phyloP scores from a whole-genome alignment of 192 early-diverging fungal species.

The Diversispora epigaea region DNA sequence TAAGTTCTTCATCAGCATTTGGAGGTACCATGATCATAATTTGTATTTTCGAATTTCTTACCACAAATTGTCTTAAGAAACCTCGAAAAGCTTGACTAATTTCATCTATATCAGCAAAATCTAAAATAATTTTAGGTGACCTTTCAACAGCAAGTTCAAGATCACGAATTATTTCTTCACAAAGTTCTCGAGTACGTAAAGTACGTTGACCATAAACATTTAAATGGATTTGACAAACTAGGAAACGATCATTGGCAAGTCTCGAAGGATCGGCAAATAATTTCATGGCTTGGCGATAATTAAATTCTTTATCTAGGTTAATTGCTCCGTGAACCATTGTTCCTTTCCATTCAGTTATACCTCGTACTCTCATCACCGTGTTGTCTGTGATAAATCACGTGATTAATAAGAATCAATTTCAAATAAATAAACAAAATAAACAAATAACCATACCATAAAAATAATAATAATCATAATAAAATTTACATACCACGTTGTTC shows the following conservation, averaged over 20 bases:
- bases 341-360: conserved; percentile 30
- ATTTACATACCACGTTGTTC: conserved; percentile 24
- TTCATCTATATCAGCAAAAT: conserved; percentile 17
- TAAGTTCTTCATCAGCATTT: conserved; percentile 19
- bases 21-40: conserved; percentile 31
- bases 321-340: conserved; percentile 30
- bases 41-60: conserved; percentile 7
- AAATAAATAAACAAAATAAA: background rate
- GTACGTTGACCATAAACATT: conserved; percentile 29
- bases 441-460: background rate
- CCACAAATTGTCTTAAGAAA: conserved; percentile 22
- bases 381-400: conserved; percentile 11
- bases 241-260: conserved; percentile 26
- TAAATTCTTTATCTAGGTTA: conserved; percentile 27
- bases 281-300: conserved; percentile 33
- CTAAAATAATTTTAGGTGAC: conserved; percentile 29
- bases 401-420: background rate
- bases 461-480: background rate
- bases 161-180: conserved; percentile 32
- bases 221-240: conserved; percentile 1
- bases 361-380: conserved; percentile 16
- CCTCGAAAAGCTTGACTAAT: conserved; percentile 31
- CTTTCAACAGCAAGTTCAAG: conserved; percentile 27
- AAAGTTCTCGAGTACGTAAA: conserved; percentile 28
- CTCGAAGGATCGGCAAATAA: conserved; percentile 15